phyloP scores from a whole-genome alignment of 2,329 filamentous ascomycete species.

The Leptographium flavum region DNA sequence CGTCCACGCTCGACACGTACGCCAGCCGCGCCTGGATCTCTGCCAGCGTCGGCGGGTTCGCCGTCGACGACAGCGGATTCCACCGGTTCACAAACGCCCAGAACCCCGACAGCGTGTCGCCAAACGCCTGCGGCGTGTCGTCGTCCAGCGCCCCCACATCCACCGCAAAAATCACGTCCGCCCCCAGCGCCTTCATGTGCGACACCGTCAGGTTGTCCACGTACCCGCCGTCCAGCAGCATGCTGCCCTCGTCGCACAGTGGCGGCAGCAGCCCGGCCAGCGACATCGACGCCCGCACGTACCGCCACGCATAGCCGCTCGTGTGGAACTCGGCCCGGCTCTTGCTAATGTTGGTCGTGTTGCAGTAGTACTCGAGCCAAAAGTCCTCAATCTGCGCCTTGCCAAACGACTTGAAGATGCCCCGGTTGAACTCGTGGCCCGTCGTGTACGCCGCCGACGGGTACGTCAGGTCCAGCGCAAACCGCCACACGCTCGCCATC shows the following conservation, averaged over 20 bases:
- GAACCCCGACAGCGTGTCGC: constrained; percentile 84
- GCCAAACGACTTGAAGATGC: constrained; percentile 96
- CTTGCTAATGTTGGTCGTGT: constrained; percentile 97
- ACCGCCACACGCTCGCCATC: constrained; percentile 99
- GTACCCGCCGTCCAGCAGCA: constrained; percentile 93
- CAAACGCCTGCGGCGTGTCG: constrained; percentile 79
- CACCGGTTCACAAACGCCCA: constrained; percentile 93
- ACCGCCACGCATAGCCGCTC: constrained; percentile 93
- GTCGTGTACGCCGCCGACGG: constrained; percentile 95
- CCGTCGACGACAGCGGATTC: constrained; percentile 82
- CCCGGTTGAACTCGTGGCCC: constrained; percentile 95
- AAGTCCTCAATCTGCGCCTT: constrained; percentile 98
- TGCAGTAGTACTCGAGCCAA: constrained; percentile 98
- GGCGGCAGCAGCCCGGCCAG: constrained; percentile 84
- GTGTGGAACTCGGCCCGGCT: constrained; percentile 86
- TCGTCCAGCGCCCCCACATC: constrained; percentile 91
- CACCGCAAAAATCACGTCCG: constrained; percentile 87
- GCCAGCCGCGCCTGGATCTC: constrained; percentile 93
- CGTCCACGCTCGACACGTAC: constrained; percentile 90
- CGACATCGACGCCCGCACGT: constrained; percentile 93
- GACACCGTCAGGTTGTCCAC: constrained; percentile 94
- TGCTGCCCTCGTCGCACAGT: constrained; percentile 89
- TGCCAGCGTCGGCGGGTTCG: constrained; percentile 86
- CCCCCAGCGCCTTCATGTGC: constrained; percentile 90
- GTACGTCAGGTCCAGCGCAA: constrained; percentile 89